Evolutionary conservation across 176 grass and related monocot species (phyloP).

Genomic region (Neostapfia colusana): DNA sequence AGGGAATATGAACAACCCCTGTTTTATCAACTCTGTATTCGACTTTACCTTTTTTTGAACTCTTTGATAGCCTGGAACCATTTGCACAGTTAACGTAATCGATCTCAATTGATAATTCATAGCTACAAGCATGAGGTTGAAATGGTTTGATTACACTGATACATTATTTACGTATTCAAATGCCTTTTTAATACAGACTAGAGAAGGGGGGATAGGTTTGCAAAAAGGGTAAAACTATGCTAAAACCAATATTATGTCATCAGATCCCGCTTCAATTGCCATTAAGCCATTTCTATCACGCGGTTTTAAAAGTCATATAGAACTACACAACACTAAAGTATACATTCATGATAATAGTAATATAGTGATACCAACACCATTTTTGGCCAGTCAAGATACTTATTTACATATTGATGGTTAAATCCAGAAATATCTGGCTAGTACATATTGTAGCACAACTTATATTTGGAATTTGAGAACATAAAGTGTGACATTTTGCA

Average conservation of each 20-base stretch:
- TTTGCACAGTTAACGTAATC: constrained; percentile 35
- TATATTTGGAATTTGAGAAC: background rate
- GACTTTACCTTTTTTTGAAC: constrained; percentile 97
- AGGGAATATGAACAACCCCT: constrained; percentile 84
- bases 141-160: background rate
- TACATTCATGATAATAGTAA: constrained; percentile 18
- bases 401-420: background rate
- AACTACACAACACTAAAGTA: background rate
- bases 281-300: background rate
- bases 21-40: constrained; percentile 97
- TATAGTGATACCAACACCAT: background rate
- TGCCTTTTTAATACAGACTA: too few species aligned
- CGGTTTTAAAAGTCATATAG: background rate
- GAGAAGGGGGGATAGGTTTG: too few species aligned
- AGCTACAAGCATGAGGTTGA: constrained; percentile 5
- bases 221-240: background rate
- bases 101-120: constrained; percentile 8
- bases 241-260: background rate
- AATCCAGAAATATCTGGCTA: background rate
- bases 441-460: background rate
- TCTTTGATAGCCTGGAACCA: constrained; percentile 85
- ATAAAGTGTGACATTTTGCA: background rate
- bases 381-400: background rate
- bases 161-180: background rate
- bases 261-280: background rate